phyloP scores from a whole-genome alignment of 2,329 filamentous ascomycete species.

The Diaporthe citriasiana region DNA sequence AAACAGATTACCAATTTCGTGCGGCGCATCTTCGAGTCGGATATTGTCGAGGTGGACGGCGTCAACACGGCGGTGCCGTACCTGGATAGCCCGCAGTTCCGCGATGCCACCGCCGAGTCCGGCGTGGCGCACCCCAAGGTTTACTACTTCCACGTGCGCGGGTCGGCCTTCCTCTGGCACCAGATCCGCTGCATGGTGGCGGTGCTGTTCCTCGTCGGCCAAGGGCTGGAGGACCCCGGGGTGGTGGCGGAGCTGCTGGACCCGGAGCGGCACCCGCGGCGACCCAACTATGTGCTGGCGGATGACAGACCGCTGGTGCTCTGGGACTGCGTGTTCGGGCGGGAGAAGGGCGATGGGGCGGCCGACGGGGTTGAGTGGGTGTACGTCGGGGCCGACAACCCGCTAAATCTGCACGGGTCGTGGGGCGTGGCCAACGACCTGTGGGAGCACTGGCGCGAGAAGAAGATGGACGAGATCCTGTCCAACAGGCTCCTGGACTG shows the following conservation, averaged over 20 bases:
- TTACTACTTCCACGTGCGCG: conserved; percentile 90
- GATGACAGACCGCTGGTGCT: conserved; percentile 90
- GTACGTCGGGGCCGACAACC: conserved; percentile 73
- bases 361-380: conserved; percentile 82
- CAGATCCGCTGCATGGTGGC: conserved; percentile 97
- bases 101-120: conserved; percentile 49
- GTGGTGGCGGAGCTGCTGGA: conserved; percentile 84
- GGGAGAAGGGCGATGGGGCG: conserved; percentile 36
- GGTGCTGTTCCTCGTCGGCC: conserved; percentile 91
- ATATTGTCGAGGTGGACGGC: conserved; percentile 79
- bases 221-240: conserved; percentile 83
- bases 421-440: conserved; percentile 79
- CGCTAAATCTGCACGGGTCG: conserved; percentile 72
- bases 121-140: conserved; percentile 69
- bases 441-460: conserved; percentile 86
- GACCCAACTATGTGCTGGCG: conserved; percentile 91
- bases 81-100: conserved; percentile 62
- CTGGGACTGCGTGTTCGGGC: conserved; percentile 90
- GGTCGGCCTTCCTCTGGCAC: conserved; percentile 97
- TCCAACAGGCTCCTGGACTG: conserved; percentile 80
- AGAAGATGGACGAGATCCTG: conserved; percentile 92
- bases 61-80: conserved; percentile 69
- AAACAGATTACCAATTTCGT: conserved; percentile 92
- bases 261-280: conserved; percentile 76
- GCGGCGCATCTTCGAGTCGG: conserved; percentile 83